Evolutionary conservation across 2,329 filamentous ascomycete genomes (phyloP).

Genomic region (Xylariales sp.): DNA sequence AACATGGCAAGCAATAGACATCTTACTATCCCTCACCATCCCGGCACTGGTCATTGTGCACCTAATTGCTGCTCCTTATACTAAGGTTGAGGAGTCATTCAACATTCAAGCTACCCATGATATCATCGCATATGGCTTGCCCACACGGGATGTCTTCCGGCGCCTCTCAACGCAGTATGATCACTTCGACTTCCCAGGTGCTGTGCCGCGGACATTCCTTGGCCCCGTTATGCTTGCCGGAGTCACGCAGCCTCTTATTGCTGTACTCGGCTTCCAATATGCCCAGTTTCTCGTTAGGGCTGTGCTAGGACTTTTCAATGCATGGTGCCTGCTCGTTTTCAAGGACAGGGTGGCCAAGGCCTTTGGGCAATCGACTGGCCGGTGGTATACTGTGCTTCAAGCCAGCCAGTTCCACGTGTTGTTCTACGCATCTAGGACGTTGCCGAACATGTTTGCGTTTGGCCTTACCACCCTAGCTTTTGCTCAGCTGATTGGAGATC

Average conservation of each 20-base stretch:
- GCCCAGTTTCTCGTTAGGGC: slow-evolving; percentile 64
- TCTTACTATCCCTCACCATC: slow-evolving; percentile 49
- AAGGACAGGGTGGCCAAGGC: slow-evolving; percentile 57
- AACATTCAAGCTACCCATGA: slow-evolving; percentile 94
- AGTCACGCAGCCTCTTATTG: slow-evolving; percentile 62
- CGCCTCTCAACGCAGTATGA: slow-evolving; percentile 68
- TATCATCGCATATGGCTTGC: slow-evolving; percentile 76
- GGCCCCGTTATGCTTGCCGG: slow-evolving; percentile 75
- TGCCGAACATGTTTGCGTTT: slow-evolving; percentile 98
- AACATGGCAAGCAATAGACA: slow-evolving; percentile 28
- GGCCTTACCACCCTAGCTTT: slow-evolving; percentile 68
- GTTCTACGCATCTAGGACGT: slow-evolving; percentile 85
- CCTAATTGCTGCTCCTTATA: slow-evolving; percentile 75
- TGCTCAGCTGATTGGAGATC: slow-evolving; percentile 38
- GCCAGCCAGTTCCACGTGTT: slow-evolving; percentile 86
- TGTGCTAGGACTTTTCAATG: slow-evolving; percentile 76
- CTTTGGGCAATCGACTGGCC: slow-evolving; percentile 63
- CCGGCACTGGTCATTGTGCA: slow-evolving; percentile 64
- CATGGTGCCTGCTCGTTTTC: slow-evolving; percentile 62
- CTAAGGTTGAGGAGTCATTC: slow-evolving; percentile 98
- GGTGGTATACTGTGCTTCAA: slow-evolving; percentile 79
- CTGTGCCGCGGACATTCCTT: slow-evolving; percentile 86
- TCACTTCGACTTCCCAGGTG: slow-evolving; percentile 85
- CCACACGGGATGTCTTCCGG: slow-evolving; percentile 47
- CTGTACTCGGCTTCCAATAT: slow-evolving; percentile 49